A percentile compares a stretch with the other conserved stretches of the same genome.
phyloP scores from a whole-genome alignment of 78 protist genomes.

The Trichosphaerium sp. region DNA sequence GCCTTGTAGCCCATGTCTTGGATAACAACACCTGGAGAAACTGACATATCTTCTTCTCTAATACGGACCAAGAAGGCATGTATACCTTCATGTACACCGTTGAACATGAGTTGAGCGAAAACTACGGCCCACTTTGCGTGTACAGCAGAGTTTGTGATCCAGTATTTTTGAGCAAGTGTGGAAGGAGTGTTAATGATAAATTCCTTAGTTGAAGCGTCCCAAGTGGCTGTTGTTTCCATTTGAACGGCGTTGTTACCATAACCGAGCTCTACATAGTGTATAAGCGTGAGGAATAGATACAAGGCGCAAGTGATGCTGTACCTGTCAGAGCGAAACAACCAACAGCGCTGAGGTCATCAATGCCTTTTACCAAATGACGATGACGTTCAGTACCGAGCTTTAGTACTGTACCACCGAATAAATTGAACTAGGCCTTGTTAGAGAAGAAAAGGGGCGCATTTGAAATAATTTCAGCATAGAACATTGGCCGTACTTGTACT shows the following conservation, averaged over 20 bases:
- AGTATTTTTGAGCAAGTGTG: constrained; percentile 45
- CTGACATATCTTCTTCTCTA: constrained; percentile 6
- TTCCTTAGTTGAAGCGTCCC: constrained; percentile 21
- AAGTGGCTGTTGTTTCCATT: constrained; percentile 25
- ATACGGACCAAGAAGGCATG: constrained; percentile 46
- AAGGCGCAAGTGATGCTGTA: too few species aligned
- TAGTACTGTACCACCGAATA: constrained; percentile 33
- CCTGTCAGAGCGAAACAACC: constrained; percentile 72
- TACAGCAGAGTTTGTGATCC: constrained; percentile 41
- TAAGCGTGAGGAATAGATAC: too few species aligned
- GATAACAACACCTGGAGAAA: constrained; percentile 5
- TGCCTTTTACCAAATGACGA: constrained; percentile 8
- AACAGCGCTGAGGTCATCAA: constrained; percentile 4
- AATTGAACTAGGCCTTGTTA: too few species aligned
- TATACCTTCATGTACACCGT: constrained; percentile 26
- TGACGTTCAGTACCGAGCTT: constrained; percentile 45
- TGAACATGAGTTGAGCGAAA: constrained; percentile 39
- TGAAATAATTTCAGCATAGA: too few species aligned
- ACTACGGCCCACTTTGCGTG: constrained; percentile 33
- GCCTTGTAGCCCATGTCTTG: constrained; percentile 8
- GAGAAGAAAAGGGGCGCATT: too few species aligned
- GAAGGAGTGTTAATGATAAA: constrained; percentile 57
- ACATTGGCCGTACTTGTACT: too few species aligned
- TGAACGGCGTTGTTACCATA: not conserved
- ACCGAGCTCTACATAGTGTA: too few species aligned